phyloP scores from a whole-genome alignment of 2,329 filamentous ascomycete species.

The Fusarium mangiferae region DNA sequence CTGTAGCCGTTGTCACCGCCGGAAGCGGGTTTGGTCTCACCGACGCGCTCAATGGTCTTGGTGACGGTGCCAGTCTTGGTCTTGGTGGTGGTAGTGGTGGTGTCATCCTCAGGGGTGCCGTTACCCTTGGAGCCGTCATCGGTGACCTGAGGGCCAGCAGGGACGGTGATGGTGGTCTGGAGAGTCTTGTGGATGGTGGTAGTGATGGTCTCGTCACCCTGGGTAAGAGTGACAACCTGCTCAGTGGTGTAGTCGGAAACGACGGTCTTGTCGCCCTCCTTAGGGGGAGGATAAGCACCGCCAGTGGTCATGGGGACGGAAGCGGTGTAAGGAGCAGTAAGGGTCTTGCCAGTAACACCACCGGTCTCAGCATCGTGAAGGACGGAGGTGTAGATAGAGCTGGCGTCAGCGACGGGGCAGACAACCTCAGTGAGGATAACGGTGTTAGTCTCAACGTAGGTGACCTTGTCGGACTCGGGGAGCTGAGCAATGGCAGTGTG shows the following conservation, averaged over 20 bases:
- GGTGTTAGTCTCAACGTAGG: constrained; percentile 52
- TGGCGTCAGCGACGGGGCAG: constrained; percentile 58
- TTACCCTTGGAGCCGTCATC: constrained; percentile 32
- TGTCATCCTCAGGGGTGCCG: constrained; percentile 42
- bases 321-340: constrained; percentile 34
- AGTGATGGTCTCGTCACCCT: constrained; percentile 52
- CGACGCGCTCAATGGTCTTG: constrained; percentile 47
- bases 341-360: constrained; percentile 50
- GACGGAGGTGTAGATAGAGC: constrained; percentile 54
- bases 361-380: constrained; percentile 50
- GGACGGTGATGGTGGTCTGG: constrained; percentile 51
- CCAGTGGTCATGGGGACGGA: constrained; percentile 49
- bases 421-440: constrained; percentile 54
- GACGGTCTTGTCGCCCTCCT: constrained; percentile 32
- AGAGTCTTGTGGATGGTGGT: constrained; percentile 58
- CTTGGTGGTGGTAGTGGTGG: constrained; percentile 52
- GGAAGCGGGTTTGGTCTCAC: constrained; percentile 37
- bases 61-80: constrained; percentile 52
- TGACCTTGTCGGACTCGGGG: constrained; percentile 49
- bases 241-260: constrained; percentile 46
- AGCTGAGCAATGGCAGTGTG: constrained; percentile 49
- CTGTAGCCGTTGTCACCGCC: constrained; percentile 35
- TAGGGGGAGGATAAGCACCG: constrained; percentile 45
- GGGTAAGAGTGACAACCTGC: constrained; percentile 50
- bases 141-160: constrained; percentile 31